These are phyloP conservation scores for Phytopythium delawarense DNA, from an alignment of 352 stramenopile species.

Conservation along the genomic window DNA sequence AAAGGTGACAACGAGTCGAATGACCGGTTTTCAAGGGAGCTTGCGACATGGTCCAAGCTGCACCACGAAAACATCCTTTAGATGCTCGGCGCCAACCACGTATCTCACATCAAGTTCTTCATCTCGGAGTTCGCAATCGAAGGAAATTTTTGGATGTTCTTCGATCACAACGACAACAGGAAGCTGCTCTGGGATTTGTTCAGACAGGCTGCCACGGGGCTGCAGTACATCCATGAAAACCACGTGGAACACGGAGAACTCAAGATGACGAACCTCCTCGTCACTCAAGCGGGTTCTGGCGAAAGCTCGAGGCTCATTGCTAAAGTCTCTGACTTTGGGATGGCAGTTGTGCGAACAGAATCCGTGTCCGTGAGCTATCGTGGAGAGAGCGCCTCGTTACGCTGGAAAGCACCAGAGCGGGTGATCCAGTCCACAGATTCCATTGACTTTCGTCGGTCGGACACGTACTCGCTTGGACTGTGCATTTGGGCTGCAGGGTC, in stretches of 20 bases:
- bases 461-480: too few species aligned
- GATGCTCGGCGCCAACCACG: slow-evolving; percentile 31
- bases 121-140: slow-evolving; percentile 20
- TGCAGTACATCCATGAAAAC: too few species aligned
- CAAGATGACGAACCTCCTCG: too few species aligned
- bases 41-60: slow-evolving; percentile 20
- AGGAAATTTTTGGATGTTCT: slow-evolving; percentile 16
- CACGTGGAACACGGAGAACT: too few species aligned
- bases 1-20: neutral
- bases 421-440: slow-evolving; percentile 1
- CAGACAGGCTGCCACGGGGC: too few species aligned
- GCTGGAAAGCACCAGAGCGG: slow-evolving; percentile 24
- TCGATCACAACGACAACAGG: slow-evolving; percentile 5
- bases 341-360: slow-evolving; percentile 3
- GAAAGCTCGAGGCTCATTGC: too few species aligned
- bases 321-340: too few species aligned
- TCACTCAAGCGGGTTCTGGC: too few species aligned
- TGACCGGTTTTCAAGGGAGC: slow-evolving; percentile 20
- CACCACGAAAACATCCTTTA: slow-evolving; percentile 18
- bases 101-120: slow-evolving; percentile 20
- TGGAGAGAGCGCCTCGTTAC: too few species aligned
- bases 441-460: too few species aligned
- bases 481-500: too few species aligned
- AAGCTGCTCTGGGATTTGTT: slow-evolving; percentile 11
- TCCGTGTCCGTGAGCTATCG: slow-evolving; percentile 11